phyloP scores from a whole-genome alignment of 106 monocot genomes.

The Triglochin maritima region DNA sequence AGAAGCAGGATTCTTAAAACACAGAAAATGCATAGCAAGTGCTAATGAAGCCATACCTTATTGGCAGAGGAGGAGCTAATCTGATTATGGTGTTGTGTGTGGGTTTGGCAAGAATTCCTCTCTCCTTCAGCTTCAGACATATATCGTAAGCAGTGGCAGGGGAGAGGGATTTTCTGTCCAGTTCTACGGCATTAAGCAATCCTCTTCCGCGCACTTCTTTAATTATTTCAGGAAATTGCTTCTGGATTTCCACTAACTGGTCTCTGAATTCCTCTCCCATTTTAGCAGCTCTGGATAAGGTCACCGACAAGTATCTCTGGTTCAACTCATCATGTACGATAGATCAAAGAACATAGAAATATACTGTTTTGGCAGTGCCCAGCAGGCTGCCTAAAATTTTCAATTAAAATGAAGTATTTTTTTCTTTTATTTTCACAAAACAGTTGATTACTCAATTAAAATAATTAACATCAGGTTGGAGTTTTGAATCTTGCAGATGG shows the following conservation, averaged over 20 bases:
- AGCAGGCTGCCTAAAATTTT: too few relatives aligned
- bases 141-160: slow-evolving; percentile 87
- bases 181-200: slow-evolving; percentile 85
- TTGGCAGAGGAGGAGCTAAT: slow-evolving; percentile 81
- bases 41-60: slow-evolving; percentile 42
- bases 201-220: slow-evolving; percentile 89
- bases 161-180: slow-evolving; percentile 44
- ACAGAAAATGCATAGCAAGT: neutral
- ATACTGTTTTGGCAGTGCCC: too few relatives aligned
- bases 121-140: slow-evolving; percentile 89
- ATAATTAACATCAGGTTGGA: too few relatives aligned
- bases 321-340: neutral
- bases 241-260: slow-evolving; percentile 49
- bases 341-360: too few relatives aligned
- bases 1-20: neutral
- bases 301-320: neutral
- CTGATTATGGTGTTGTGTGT: slow-evolving; percentile 94
- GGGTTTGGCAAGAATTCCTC: slow-evolving; percentile 95
- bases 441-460: too few relatives aligned
- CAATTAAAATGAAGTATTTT: too few relatives aligned
- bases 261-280: slow-evolving; percentile 70
- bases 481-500: too few relatives aligned
- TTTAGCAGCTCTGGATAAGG: slow-evolving; percentile 51
- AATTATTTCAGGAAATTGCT: slow-evolving; percentile 64
- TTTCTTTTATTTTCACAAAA: too few relatives aligned